These are phyloP conservation scores for Annulohypoxylon stygium DNA, from an alignment of 495 filamentous ascomycete species.

Conservation along the genomic window DNA sequence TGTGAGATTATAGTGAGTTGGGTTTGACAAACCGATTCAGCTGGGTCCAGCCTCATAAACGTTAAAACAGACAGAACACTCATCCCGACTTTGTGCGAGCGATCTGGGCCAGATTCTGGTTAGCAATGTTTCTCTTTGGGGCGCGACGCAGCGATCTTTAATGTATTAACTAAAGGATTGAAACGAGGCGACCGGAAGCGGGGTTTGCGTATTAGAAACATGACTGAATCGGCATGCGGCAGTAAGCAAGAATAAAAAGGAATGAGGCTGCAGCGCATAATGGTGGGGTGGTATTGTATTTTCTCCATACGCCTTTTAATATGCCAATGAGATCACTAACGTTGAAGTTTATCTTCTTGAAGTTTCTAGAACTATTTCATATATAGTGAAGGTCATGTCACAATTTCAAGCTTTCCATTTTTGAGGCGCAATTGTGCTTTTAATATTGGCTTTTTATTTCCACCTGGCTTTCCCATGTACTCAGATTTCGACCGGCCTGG, in stretches of 20 bases:
- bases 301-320: constrained; percentile 23
- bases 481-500: constrained; percentile 3
- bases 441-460: background rate
- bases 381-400: background rate
- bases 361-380: background rate
- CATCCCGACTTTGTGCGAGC: background rate
- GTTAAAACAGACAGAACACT: background rate
- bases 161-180: constrained; percentile 7
- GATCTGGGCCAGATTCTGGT: background rate
- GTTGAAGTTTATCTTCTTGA: constrained; percentile 6
- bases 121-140: constrained; percentile 13
- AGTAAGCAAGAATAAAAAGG: constrained; percentile 24
- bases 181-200: constrained; percentile 11
- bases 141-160: constrained; percentile 25
- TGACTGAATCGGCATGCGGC: constrained; percentile 31
- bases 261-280: constrained; percentile 20
- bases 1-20: constrained; percentile 10
- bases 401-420: background rate
- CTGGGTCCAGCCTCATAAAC: constrained; percentile 8
- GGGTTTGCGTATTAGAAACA: constrained; percentile 21
- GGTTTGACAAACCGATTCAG: background rate
- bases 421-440: background rate
- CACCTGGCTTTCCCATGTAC: background rate
- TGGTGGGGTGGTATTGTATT: constrained; percentile 34
- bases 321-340: constrained; percentile 15